Conservation (phyloP, 2,329 filamentous ascomycete genomes). For the Colletotrichum tamarilloi region DNA sequence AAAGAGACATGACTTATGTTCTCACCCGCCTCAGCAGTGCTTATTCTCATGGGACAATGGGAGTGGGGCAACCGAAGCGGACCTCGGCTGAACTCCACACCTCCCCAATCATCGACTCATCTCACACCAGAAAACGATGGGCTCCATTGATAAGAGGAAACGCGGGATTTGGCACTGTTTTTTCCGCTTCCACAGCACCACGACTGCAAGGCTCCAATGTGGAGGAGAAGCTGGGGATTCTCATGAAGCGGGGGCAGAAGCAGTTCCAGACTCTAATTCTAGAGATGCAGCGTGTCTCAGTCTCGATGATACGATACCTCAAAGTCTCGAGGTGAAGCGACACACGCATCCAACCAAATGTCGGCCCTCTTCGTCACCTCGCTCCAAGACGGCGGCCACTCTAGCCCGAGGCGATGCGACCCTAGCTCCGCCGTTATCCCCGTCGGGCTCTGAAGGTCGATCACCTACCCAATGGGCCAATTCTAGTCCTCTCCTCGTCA, state of each 20-base stretch:
- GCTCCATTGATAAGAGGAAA: constrained; percentile 17
- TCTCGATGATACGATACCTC: neutral
- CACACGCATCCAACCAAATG: neutral
- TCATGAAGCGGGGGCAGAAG: neutral
- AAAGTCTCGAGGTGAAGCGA: too few relatives aligned
- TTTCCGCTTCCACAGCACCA: neutral
- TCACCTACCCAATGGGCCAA: constrained; percentile 2
- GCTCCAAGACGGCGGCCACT: constrained; percentile 1
- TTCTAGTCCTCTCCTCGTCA: neutral
- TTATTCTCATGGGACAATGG: constrained; percentile 15
- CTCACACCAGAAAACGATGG: constrained; percentile 7
- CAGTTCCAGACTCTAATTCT: neutral
- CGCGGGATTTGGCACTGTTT: neutral
- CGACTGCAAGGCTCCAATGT: neutral
- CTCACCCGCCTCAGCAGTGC: neutral
- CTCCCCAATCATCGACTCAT: constrained; percentile 2
- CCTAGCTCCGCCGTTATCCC: constrained; percentile 24
- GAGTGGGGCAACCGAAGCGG: constrained; percentile 13
- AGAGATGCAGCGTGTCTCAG: neutral
- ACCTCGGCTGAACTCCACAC: constrained; percentile 30
- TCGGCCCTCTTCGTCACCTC: neutral
- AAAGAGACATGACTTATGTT: neutral
- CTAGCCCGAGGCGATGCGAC: constrained; percentile 20
- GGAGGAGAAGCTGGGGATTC: neutral
- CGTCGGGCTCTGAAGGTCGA: constrained; percentile 2